Percentiles rank a stretch among this genome's conserved stretches.
phyloP scores from a whole-genome alignment of 305 asterid genomes.

The Fraxinus nigra region DNA sequence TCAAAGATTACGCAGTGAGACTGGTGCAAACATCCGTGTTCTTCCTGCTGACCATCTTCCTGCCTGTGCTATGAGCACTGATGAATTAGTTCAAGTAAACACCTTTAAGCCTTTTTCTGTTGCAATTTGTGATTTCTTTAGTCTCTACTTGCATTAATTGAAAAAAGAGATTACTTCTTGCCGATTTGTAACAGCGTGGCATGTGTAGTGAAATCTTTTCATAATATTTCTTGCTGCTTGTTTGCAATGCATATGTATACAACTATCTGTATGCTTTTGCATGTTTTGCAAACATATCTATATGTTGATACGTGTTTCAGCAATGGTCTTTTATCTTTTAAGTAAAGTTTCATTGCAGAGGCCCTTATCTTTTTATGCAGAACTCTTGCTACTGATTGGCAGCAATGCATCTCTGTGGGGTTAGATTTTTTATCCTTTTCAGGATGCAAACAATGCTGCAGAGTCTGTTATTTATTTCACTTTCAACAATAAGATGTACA shows the following conservation, averaged over 20 bases:
- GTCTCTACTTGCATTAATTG: constrained; percentile 13
- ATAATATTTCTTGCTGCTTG: background rate
- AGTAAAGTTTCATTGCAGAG: background rate
- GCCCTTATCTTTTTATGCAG: background rate
- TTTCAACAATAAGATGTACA: background rate
- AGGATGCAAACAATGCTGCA: background rate
- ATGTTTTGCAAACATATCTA: background rate
- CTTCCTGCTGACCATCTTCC: constrained; percentile 66
- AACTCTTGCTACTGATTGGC: background rate
- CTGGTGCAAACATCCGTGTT: constrained; percentile 80
- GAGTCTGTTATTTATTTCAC: background rate
- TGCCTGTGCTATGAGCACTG: constrained; percentile 58
- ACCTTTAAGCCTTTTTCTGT: constrained; percentile 20
- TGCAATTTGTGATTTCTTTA: constrained; percentile 12
- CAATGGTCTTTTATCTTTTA: background rate
- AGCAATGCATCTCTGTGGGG: background rate
- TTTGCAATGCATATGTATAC: background rate
- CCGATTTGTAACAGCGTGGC: constrained; percentile 5
- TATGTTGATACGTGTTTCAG: background rate
- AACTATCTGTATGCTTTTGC: background rate
- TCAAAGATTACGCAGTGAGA: constrained; percentile 73
- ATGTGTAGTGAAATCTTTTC: background rate
- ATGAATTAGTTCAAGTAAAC: constrained; percentile 74
- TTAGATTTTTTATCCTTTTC: background rate
- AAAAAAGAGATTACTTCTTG: background rate